A percentile compares a stretch with the other conserved stretches of the same genome.
These are phyloP conservation scores for Eleusine coracana DNA, from an alignment of 176 grass and related monocot species.

Conservation along the genomic window DNA sequence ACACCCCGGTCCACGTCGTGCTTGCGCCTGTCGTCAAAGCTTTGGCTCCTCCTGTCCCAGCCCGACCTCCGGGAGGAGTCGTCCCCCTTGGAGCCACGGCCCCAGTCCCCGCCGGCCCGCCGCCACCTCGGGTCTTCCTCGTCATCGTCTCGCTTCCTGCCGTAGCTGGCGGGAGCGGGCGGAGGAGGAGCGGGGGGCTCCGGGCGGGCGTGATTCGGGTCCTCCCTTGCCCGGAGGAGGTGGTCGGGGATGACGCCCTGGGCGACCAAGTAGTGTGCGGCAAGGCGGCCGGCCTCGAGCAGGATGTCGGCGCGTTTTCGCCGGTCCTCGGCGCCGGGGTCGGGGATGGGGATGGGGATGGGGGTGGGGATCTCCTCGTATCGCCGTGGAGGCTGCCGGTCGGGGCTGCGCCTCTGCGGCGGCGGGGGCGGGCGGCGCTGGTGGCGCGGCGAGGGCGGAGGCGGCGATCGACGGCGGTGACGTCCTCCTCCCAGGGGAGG, in stretches of 20 bases:
- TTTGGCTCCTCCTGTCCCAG: conserved; percentile 58
- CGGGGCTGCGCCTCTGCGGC: conserved; percentile 49
- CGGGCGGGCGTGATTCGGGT: conserved; percentile 29
- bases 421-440: conserved; percentile 27
- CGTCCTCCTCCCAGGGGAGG: conserved; percentile 24
- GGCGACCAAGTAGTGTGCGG: conserved; percentile 58
- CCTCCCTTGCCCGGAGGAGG: conserved; percentile 46
- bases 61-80: conserved; percentile 25
- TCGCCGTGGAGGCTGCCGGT: conserved; percentile 19
- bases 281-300: conserved; percentile 64
- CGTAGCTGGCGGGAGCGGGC: conserved; percentile 8
- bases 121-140: conserved; percentile 52
- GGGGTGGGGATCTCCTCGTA: conserved; percentile 7
- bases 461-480: conserved; percentile 33
- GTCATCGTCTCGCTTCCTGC: conserved; percentile 31
- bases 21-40: conserved; percentile 49
- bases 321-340: background rate
- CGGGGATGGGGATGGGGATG: background rate
- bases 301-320: conserved; percentile 36
- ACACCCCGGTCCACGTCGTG: conserved; percentile 9
- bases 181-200: background rate
- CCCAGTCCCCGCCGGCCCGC: conserved; percentile 26
- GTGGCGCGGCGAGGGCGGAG: conserved; percentile 28
- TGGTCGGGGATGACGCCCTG: conserved; percentile 56
- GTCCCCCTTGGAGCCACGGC: conserved; percentile 29